Base-by-base conservation (phyloP, 768 basidiomycete genomes). In the Suillus variegatus region DNA sequence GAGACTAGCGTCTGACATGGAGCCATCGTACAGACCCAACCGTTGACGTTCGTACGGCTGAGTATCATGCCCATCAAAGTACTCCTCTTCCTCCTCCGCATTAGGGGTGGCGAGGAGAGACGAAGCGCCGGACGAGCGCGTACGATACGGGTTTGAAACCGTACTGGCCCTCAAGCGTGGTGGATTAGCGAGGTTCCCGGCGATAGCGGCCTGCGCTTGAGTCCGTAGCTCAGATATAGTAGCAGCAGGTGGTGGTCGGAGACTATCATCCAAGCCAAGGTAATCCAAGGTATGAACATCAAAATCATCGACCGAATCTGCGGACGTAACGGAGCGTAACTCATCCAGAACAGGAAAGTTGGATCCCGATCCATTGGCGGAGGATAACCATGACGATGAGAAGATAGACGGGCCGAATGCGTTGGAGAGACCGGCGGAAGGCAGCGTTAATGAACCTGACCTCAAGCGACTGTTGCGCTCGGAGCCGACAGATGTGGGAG, bases 251-350 rank as follows among this genome's bases (percentile, higher is more conserved):
- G 91, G 87, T 60, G 86, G 87, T 61, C 89, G 85, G 69, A 85
- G 82, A 64, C 82, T 79, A 68, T 94, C 96, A 71, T 95, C 97
- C 71, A 99, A 84, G 52, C 97, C 97, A 60, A 99, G 91, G 77
- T 98, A 98, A 77, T 97, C 96, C 66, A 99, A 86, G 35, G 97
- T 98, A 73, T 95, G 94, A 54, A 95, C 92, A 71, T 95, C 92
- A 75, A 94, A 93, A 60, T 94, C 91, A 62, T 97, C 96, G 28
- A 86, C 82, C 22, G 90, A 90, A 74, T 93, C 92, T 67, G 87
- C 86, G 52, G 92, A 93, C 36, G 87, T 86, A 54, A 90, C 88
- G 55, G 92, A 92, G 68, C 91, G 90, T 71, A 93, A 77, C 76
- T 95, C 94, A 65, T 94, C 93, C 71, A 93, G 80, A 69, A 86